Conservation (phyloP, 2,329 filamentous ascomycete genomes). For the Coniochaeta sp. region DNA sequence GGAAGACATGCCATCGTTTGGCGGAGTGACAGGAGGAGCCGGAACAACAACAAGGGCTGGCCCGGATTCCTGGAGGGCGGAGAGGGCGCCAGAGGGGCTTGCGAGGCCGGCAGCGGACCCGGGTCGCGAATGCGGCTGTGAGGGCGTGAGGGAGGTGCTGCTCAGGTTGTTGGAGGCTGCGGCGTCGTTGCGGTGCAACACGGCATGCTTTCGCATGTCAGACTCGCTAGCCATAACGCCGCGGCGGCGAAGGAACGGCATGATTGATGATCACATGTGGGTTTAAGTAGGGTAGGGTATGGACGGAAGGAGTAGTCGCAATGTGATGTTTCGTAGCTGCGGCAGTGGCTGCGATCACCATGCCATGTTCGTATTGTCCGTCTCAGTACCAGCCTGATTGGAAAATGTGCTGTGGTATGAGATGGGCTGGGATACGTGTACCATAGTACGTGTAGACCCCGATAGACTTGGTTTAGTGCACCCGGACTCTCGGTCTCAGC, state of each 20-base stretch:
- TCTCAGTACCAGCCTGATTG: background rate
- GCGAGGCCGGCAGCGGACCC: slow-evolving; percentile 16
- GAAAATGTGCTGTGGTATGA: background rate
- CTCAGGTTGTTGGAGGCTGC: background rate
- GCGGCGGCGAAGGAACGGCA: slow-evolving; percentile 56
- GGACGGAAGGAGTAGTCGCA: background rate
- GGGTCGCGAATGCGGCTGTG: slow-evolving; percentile 13
- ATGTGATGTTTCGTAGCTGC: background rate
- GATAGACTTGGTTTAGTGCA: too few species aligned
- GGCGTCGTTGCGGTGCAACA: slow-evolving; percentile 20
- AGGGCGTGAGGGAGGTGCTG: slow-evolving; percentile 6
- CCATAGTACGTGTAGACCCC: too few species aligned
- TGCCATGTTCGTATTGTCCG: background rate
- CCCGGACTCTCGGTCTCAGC: background rate
- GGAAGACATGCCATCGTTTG: slow-evolving; percentile 18
- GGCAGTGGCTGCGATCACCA: background rate
- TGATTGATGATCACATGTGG: slow-evolving; percentile 20
- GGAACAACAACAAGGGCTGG: slow-evolving; percentile 14
- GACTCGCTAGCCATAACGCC: slow-evolving; percentile 52
- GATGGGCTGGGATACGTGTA: background rate
- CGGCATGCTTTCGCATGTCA: slow-evolving; percentile 48
- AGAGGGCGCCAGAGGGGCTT: slow-evolving; percentile 5
- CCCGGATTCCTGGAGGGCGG: slow-evolving; percentile 13
- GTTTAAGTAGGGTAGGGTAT: background rate
- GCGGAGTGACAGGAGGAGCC: slow-evolving; percentile 20